phyloP scores from a whole-genome alignment of 2,329 filamentous ascomycete species.

The Basipetospora chlamydospora region DNA sequence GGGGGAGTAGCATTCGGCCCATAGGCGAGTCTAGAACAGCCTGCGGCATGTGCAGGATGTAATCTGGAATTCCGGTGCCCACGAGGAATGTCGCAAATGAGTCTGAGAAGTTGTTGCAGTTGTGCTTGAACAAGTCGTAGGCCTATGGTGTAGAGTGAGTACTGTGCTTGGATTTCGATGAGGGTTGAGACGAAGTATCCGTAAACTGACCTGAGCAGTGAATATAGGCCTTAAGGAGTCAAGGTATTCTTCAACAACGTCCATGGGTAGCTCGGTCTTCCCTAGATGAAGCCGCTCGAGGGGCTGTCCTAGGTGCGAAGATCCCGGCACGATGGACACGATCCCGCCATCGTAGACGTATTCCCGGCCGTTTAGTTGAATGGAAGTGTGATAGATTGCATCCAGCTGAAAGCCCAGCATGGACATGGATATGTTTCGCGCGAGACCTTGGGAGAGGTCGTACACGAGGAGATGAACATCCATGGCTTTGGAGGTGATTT shows the following conservation, averaged over 20 bases:
- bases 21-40: conserved; percentile 76
- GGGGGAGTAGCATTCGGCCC: conserved; percentile 73
- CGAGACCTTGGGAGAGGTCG: conserved; percentile 54
- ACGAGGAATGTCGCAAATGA: conserved; percentile 82
- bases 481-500: conserved; percentile 33
- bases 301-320: conserved; percentile 74
- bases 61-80: conserved; percentile 72
- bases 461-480: conserved; percentile 67
- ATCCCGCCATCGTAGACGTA: conserved; percentile 86
- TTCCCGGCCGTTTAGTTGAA: conserved; percentile 72
- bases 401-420: conserved; percentile 54
- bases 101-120: conserved; percentile 97
- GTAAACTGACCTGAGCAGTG: conserved; percentile 50
- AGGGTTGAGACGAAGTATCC: too few species aligned
- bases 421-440: conserved; percentile 38
- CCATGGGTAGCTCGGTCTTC: conserved; percentile 60
- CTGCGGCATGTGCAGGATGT: conserved; percentile 74
- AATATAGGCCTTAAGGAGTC: conserved; percentile 73
- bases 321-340: conserved; percentile 64
- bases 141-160: too few species aligned
- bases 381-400: conserved; percentile 87
- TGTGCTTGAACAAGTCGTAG: conserved; percentile 81
- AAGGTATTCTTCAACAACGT: conserved; percentile 75
- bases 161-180: neutral
- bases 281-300: conserved; percentile 66